Evolutionary conservation across 2,329 filamentous ascomycete species (phyloP), one percentile per base, ranked within the genome.

Genomic region (Conoideocrella luteorostrata): DNA sequence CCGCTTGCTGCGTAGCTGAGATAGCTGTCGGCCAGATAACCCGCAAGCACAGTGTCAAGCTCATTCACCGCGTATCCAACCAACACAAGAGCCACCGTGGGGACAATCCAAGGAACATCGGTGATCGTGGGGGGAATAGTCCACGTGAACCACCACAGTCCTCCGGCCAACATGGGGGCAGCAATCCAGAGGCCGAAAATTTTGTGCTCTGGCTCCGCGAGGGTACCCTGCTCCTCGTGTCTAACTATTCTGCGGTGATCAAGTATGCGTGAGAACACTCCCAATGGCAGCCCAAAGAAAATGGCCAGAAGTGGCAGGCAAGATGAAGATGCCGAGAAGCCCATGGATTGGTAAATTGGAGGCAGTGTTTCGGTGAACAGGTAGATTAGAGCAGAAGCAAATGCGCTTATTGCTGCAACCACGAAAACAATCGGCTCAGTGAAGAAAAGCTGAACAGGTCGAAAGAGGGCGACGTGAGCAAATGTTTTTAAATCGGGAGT

Each of bases 341-440:
- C 30, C 30, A 33, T 33, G 9, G 30, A 33, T 33, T 33, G n/a
- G 30, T 33, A 33, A 7, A 33, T 17, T 3, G 15, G 30, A 9
- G 30, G 30, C 6, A 39, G 37, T 7, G 37, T 26, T n/a, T 39
- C 37, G n/a, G 37, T 30, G 37, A 39, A 39, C 9, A 39, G 24
- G 24, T 39, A 39, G 4, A 39, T 22, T 7, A 39, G 17, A 18
- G 24, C 37, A 3, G 37, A 21, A 5, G 37, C 37, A 12, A 39
- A 39, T 7, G 37, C 37, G 37, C 37, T 39, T 13, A 39, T 39
- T 10, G 26, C 10, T 18, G 37, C 9, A 3, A 39, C 37, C 37
- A 39, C 30, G 24, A 39, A 39, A 26, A 39, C 37, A 15, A 39
- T 39, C 17, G 37, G 37, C 26, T 39, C 37, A 18, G 37, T 39